These are phyloP conservation scores for Colletotrichum camelliae DNA, from an alignment of 2,329 filamentous ascomycete species.

Conservation along the genomic window DNA sequence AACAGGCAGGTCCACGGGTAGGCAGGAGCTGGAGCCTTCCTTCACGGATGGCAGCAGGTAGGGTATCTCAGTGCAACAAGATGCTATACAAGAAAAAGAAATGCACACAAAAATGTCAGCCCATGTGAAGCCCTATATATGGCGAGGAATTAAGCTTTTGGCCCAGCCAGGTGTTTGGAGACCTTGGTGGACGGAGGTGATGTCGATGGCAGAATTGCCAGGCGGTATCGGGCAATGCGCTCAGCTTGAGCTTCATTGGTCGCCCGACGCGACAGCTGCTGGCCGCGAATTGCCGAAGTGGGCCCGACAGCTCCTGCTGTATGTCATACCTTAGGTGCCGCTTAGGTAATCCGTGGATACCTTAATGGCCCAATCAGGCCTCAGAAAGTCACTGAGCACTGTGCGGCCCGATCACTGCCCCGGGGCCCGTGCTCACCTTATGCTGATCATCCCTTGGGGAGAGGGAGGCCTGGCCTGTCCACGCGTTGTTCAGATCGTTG, in stretches of 20 bases:
- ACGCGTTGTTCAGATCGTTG: background rate
- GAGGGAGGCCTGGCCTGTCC: background rate
- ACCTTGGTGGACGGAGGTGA: background rate
- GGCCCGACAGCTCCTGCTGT: background rate
- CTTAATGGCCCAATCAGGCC: background rate
- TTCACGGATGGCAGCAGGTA: background rate
- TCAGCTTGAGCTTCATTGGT: slow-evolving; percentile 3
- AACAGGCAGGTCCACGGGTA: background rate
- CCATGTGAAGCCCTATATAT: background rate
- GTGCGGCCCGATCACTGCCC: slow-evolving; percentile 16
- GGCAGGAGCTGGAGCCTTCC: background rate
- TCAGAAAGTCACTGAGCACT: background rate
- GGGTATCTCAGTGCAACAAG: slow-evolving; percentile 8
- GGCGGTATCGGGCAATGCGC: background rate
- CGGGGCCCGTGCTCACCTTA: slow-evolving; percentile 9
- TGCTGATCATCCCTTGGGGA: background rate
- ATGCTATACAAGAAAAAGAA: background rate
- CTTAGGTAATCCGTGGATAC: too few relatives aligned
- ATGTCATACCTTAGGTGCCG: background rate
- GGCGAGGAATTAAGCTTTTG: background rate
- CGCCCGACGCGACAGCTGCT: background rate
- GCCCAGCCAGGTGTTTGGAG: background rate
- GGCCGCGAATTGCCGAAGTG: background rate
- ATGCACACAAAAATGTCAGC: background rate
- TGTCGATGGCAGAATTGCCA: background rate